Evolutionary conservation across 306 rosid species (phyloP).

Genomic region (Prunus kanzakura): DNA sequence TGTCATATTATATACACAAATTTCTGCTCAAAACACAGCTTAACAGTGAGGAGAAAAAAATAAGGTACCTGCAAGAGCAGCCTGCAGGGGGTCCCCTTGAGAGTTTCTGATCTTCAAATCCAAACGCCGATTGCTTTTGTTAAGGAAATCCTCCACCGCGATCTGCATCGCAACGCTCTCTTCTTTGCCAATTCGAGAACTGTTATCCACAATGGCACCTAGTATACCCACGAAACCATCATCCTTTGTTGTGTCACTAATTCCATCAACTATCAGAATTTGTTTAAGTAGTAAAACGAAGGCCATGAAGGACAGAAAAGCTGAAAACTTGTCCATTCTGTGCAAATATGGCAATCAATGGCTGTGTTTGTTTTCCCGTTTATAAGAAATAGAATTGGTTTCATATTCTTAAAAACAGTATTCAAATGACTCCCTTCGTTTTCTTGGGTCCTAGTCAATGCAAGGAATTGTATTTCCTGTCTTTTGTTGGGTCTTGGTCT

Average conservation of each 20-base stretch:
- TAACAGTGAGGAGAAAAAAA: background rate
- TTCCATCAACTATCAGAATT: background rate
- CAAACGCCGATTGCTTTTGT: background rate
- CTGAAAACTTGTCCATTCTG: background rate
- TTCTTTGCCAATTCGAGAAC: conserved; percentile 11
- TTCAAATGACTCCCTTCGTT: background rate
- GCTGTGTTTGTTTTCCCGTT: no score
- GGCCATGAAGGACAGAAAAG: background rate
- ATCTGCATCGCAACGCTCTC: conserved; percentile 12
- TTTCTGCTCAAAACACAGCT: background rate
- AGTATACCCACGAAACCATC: background rate
- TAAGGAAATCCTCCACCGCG: conserved; percentile 7
- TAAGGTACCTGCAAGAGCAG: conserved; percentile 5
- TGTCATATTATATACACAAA: background rate
- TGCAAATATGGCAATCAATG: background rate
- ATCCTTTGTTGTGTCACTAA: background rate
- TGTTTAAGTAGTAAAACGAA: background rate
- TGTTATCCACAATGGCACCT: conserved; percentile 7
- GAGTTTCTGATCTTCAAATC: conserved; percentile 8
- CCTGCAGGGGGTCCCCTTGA: conserved; percentile 7
- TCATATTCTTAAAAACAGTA: background rate
- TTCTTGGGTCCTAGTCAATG: background rate
- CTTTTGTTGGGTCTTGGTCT: background rate
- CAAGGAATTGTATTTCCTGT: background rate
- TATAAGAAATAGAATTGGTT: background rate